A percentile compares a stretch with the other conserved stretches of the same genome.
phyloP scores from a whole-genome alignment of 306 rosid species.

The Vigna unguiculata region DNA sequence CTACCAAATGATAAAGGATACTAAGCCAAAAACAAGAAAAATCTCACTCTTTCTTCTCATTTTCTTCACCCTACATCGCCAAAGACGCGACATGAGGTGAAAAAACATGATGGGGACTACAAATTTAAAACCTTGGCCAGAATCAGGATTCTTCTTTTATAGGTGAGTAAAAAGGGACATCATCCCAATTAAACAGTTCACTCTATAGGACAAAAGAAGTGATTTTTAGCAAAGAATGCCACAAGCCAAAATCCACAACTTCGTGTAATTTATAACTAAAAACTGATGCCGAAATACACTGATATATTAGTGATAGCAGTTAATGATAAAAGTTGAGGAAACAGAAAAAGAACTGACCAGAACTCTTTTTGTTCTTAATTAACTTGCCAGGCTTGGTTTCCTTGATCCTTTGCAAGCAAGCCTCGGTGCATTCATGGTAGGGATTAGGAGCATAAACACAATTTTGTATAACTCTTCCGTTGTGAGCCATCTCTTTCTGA shows the following conservation, averaged over 20 bases:
- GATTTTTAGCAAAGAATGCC: neutral
- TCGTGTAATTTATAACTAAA: neutral
- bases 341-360: conserved; percentile 54
- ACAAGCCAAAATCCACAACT: conserved; percentile 13
- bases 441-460: conserved; percentile 81
- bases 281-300: neutral
- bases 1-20: neutral
- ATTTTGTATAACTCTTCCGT: conserved; percentile 59
- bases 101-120: too few species aligned
- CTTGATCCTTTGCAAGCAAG: conserved; percentile 66
- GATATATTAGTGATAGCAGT: too few species aligned
- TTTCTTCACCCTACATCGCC: too few species aligned
- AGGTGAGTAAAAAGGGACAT: conserved; percentile 1
- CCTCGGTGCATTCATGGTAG: conserved; percentile 84
- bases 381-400: conserved; percentile 58
- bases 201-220: conserved; percentile 4
- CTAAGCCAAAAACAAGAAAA: neutral
- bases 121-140: neutral
- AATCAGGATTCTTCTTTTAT: neutral
- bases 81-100: too few species aligned
- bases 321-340: neutral
- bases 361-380: conserved; percentile 58
- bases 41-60: neutral
- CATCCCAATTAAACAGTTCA: neutral
- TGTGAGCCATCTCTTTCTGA: conserved; percentile 66